Conservation (phyloP, 306 rosid species). For the Sicyos baderoa region DNA sequence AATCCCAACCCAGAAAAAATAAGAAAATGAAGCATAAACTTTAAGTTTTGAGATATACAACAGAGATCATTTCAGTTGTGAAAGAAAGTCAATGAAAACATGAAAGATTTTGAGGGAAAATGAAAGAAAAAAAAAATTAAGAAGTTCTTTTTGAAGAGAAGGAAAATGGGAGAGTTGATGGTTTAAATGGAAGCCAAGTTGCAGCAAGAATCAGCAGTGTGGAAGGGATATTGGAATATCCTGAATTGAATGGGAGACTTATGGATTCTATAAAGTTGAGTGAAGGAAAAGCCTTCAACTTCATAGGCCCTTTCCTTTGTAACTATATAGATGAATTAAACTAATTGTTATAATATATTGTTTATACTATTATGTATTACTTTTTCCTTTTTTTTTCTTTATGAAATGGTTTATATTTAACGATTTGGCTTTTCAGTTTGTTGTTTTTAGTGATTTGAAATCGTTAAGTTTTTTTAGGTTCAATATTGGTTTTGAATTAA, state of each 20-base stretch:
- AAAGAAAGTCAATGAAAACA: background rate
- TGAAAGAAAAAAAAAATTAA: background rate
- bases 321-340: constrained; percentile 7
- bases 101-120: background rate
- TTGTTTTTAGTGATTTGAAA: background rate
- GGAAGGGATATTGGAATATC: constrained; percentile 17
- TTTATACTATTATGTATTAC: background rate
- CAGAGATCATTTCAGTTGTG: background rate
- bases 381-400: background rate
- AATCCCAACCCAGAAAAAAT: background rate
- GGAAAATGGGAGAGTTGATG: no score
- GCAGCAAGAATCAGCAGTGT: background rate
- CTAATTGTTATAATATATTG: background rate
- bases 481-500: background rate
- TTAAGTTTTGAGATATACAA: background rate
- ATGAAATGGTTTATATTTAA: background rate
- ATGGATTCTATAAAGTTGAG: constrained; percentile 1
- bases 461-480: background rate
- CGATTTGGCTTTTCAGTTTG: background rate
- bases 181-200: background rate
- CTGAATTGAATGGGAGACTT: constrained; percentile 3
- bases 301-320: background rate
- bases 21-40: background rate
- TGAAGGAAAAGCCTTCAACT: constrained; percentile 1
- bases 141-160: background rate